Evolutionary conservation across 768 basidiomycete species (phyloP), one percentile per base, ranked within the genome.

Genomic region (Austroboletus eburneus): DNA sequence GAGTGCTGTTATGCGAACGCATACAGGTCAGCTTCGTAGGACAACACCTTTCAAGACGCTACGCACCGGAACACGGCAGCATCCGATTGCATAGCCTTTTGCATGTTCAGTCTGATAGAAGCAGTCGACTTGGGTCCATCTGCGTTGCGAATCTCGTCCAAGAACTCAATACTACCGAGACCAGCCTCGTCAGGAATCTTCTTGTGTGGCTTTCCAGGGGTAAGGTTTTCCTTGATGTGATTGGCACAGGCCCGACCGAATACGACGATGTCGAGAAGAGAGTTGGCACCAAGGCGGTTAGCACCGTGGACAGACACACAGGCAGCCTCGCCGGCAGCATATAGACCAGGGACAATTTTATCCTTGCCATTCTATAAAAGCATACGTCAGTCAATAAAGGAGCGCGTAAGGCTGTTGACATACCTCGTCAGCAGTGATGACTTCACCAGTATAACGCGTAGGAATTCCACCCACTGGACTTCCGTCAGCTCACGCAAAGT

Each of bases 181-280:
- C 96, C 95, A 54, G 92, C 83, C 56, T 95, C 84, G 37, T 85
- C 87, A 34, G 87, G 79, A 52, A 98, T 86, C 49, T 76, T 73
- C 70, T 91, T 91, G 73, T 98, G 96, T 9, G 92, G 81, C 63
- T 85, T 89, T 47, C 92, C 91, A 34, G 93, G 91, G 16, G 85
- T 83, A 48, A 91, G 77, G 34, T 78, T 98, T 45, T 95, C 91
- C 56, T 82, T 84, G 66, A 98, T 98, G 72, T 98, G 96, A 69
- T 96, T 89, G 22, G 96, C 95, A 59, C 90, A 93, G n/a, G 96
- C 95, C 68, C 96, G 93, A 58, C 96, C 96, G 60, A 98, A 99
- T 56, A 98, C 96, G 67, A 98, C 96, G 57, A 98, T 96, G 67
- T 98, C 96, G 56, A 99, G 76, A 22, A 99, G 83, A 18, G 96